These are phyloP conservation scores for Wallacemonas sp. DNA, from an alignment of 208 protist species.

Conservation along the genomic window DNA sequence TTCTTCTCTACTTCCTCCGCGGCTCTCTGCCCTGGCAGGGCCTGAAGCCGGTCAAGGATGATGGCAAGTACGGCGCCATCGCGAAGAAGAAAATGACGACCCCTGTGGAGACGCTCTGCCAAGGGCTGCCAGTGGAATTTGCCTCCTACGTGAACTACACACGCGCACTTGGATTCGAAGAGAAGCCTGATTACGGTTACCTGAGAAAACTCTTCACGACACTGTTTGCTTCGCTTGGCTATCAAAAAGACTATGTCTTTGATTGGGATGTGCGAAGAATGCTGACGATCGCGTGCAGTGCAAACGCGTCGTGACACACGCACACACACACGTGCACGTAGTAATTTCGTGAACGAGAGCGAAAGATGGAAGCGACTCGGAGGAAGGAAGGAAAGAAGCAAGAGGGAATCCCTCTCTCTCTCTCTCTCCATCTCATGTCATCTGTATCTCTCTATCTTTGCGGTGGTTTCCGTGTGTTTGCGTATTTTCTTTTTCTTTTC, in stretches of 20 bases:
- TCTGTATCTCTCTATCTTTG: too few species aligned
- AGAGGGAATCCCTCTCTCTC: too few species aligned
- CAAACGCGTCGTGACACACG: not conserved
- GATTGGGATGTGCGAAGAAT: conserved; percentile 97
- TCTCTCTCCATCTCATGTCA: not conserved
- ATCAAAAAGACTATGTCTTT: conserved; percentile 97
- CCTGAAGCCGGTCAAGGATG: conserved; percentile 94
- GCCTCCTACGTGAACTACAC: conserved; percentile 97
- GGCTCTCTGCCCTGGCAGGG: conserved; percentile 99
- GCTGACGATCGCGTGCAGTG: conserved; percentile 39
- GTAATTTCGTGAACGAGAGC: too few species aligned
- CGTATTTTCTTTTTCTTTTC: not conserved
- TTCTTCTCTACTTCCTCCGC: conserved; percentile 99
- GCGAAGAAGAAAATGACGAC: conserved; percentile 34
- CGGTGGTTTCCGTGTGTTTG: too few species aligned
- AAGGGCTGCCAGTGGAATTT: conserved; percentile 95
- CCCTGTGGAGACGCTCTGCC: conserved; percentile 95
- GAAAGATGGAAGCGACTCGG: too few species aligned
- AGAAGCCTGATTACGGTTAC: conserved; percentile 99
- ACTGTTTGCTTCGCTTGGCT: conserved; percentile 97
- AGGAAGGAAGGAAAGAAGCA: too few species aligned
- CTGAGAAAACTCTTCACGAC: conserved; percentile 97
- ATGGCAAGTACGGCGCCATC: conserved; percentile 26
- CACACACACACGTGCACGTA: too few species aligned
- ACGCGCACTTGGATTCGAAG: conserved; percentile 97